phyloP scores from a whole-genome alignment of 164 flowering plant species.

The Nymphaea thermarum region DNA sequence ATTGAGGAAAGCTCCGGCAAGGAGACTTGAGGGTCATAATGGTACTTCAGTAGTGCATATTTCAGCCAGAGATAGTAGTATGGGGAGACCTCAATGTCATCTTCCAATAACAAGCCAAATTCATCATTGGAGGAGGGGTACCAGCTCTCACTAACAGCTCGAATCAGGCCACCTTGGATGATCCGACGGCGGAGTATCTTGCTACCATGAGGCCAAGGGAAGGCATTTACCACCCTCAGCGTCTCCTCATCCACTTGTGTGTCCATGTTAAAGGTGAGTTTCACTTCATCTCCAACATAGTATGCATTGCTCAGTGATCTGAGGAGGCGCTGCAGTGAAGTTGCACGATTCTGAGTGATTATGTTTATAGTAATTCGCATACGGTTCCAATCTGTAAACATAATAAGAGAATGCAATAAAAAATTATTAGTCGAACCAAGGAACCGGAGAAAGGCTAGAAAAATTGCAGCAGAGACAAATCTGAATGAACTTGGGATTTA shows the following conservation, averaged over 20 bases:
- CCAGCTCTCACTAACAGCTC: slow-evolving; percentile 99
- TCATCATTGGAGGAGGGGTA: slow-evolving; percentile 88
- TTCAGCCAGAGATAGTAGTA: slow-evolving; percentile 95
- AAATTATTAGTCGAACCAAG: background rate
- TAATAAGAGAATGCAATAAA: slow-evolving; percentile 1
- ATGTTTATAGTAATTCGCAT: slow-evolving; percentile 81
- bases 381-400: slow-evolving; percentile 74
- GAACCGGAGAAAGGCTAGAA: background rate
- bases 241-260: slow-evolving; percentile 83
- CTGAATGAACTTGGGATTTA: background rate
- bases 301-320: slow-evolving; percentile 64
- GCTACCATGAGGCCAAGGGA: slow-evolving; percentile 89
- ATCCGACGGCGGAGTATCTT: slow-evolving; percentile 73
- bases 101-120: slow-evolving; percentile 85
- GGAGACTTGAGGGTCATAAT: slow-evolving; percentile 83
- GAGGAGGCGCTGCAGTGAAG: slow-evolving; percentile 68
- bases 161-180: slow-evolving; percentile 92
- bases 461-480: background rate
- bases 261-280: slow-evolving; percentile 89
- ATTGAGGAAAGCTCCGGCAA: slow-evolving; percentile 87
- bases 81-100: slow-evolving; percentile 96
- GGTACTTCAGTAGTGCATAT: slow-evolving; percentile 68
- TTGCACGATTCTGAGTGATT: slow-evolving; percentile 77
- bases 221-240: slow-evolving; percentile 41
- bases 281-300: slow-evolving; percentile 69